Base-by-base conservation (phyloP, 2,329 filamentous ascomycete species). In the Aspergillus pseudoglaucus region DNA sequence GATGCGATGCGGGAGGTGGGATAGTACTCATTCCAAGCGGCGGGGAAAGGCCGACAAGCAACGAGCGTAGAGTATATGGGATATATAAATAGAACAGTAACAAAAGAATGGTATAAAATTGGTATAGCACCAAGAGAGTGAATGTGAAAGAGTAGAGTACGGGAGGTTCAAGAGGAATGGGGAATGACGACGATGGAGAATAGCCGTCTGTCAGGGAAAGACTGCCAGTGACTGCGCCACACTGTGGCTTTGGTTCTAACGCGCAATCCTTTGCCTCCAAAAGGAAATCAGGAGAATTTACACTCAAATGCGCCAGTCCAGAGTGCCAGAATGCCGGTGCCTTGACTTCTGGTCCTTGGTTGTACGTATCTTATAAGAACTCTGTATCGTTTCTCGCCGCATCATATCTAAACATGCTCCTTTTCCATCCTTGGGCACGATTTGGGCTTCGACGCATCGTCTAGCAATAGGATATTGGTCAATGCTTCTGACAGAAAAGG, bases 21-120 rank as follows among this genome's bases (percentile, higher is more conserved):
- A 39, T 39, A 37, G 33, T 37, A 39, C 51, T 54, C 54, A 57
- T 50, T 54, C 56, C 50, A 55, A 45, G 42, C 32, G 46, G 44
- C 48, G 30, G 47, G 22, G 46, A 50, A 45, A 35, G 47, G 43
- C 37, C 37, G 37, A 22, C 37, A 39, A 39, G 37, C 37, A 39
- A 39, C 18, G 37, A 39, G 37, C 17, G 10, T 15, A 12, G 18
- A 22, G 18, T 39, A 39, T 3, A 20, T 9, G 46, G 49, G 30
- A 22, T 37, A 43, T 33, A 17, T n/a, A 37, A 38, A 46, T 39
- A 35, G 8, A 35, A 35, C 15, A n/a, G 33, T 8, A 35, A n/a
- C 14, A 39, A 20, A 39, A 39, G 7, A 39, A 18, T 39, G 37
- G 17, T 39, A 39, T 20, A 12, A 9, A 22, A 18, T 15, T 18